Evolutionary conservation across 2,329 filamentous ascomycete species (phyloP).

Genomic region (Fusarium annulatum): DNA sequence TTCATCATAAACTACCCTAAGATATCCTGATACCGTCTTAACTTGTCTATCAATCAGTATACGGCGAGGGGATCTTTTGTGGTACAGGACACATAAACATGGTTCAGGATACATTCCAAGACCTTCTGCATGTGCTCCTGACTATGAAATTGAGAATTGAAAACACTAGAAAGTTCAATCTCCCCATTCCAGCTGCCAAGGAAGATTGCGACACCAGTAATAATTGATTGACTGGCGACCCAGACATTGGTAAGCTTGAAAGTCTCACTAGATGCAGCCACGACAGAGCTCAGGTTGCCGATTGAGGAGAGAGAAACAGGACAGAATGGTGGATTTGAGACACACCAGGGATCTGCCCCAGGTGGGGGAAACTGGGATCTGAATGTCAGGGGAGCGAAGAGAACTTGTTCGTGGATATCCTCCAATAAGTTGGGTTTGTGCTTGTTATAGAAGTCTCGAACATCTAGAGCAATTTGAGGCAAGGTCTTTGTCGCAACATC

Average conservation of each 20-base stretch:
- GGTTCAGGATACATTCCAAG: background rate
- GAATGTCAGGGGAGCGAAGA: background rate
- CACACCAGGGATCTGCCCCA: background rate
- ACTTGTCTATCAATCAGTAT: background rate
- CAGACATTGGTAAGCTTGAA: background rate
- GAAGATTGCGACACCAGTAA: background rate
- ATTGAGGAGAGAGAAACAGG: background rate
- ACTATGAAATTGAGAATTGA: background rate
- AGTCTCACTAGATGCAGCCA: rapidly evolving
- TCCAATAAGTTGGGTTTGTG: background rate
- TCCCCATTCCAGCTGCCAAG: background rate
- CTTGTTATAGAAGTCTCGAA: background rate
- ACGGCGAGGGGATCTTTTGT: rapidly evolving
- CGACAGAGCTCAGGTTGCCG: background rate
- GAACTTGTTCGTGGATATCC: background rate
- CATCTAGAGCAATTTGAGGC: background rate
- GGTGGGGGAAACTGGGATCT: background rate
- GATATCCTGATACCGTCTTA: too few species aligned
- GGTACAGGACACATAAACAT: background rate
- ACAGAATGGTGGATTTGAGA: background rate
- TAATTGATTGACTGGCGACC: background rate
- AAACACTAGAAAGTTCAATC: background rate
- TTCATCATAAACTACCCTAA: background rate
- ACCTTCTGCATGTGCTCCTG: background rate
- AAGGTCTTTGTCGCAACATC: rapidly evolving